Evolutionary conservation across 345 rosid genomes (phyloP), one percentile per base, ranked within the genome.

Genomic region (Moringa oleifera): DNA sequence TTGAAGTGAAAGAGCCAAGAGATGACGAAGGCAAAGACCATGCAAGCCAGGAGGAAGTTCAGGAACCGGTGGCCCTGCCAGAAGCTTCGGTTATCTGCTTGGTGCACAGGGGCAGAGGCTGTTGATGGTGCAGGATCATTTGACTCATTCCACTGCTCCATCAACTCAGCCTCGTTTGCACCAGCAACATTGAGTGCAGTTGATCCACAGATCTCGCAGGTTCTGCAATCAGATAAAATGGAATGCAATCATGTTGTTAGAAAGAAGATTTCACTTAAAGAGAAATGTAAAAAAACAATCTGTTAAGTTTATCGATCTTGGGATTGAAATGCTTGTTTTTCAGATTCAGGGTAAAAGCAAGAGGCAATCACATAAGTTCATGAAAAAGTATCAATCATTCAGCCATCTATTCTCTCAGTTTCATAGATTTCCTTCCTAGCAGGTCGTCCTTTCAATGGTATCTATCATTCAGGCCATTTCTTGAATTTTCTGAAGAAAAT

Each of bases 1-100:
- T 89, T 89, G 84, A 91, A 89, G 77, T 85, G 98, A 64, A 91
- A 85, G 61, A 91, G 90, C 98, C 98, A 91, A 37, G 98, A 91
- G 70, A 91, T 83, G 17, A 91, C 94, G 63, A 91, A 91, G 37
- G 98, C 96, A 57, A 91, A 89, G 23, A 91, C 95, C 91, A 91
- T 91, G 57, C 94, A 88, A 4, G 96, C 96, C 18, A 91, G 81
- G 24, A 91, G 85, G 78, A 91, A 89, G 73, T 89, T 91, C 70
- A 91, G 78, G 82, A 88, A 85, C 52, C 90, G 73, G 57, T 86
- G 95, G 17, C 96, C 98, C 61, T 79, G 88, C 94, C 91, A 86
- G 62, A 86, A 86, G 81, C 72, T 81, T 66, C 83, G 72, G 21
- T 70, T 67, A 58, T 83, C 88, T 1, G 60, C 55, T 5, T 75